Conservation (phyloP, 208 protist species). For the Crithidia fasciculata region DNA sequence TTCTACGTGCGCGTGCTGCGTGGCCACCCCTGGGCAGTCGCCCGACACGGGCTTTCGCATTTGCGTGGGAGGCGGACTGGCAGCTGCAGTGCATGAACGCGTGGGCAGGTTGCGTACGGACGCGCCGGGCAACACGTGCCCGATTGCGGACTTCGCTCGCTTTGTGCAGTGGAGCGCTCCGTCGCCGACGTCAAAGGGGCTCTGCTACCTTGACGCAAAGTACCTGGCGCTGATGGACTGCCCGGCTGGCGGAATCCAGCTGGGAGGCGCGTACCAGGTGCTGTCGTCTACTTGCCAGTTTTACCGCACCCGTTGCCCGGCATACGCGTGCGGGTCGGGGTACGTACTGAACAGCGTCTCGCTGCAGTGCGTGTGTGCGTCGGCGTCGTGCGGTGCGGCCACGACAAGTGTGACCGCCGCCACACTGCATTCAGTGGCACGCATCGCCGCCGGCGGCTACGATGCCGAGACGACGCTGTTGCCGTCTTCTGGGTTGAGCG, state of each 20-base stretch:
- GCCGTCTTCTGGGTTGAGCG: slow-evolving; percentile 13
- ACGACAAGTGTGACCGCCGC: neutral
- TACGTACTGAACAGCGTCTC: slow-evolving; percentile 28
- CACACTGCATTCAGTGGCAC: neutral
- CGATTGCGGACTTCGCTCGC: slow-evolving; percentile 50
- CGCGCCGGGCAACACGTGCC: slow-evolving; percentile 44
- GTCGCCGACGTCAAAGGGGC: slow-evolving; percentile 37
- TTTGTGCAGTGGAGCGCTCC: slow-evolving; percentile 40
- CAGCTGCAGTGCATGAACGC: slow-evolving; percentile 48
- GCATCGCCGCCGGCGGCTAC: neutral
- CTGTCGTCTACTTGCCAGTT: slow-evolving; percentile 25
- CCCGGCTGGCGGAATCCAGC: slow-evolving; percentile 20
- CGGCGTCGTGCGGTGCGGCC: slow-evolving; percentile 6
- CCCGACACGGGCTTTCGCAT: slow-evolving; percentile 35
- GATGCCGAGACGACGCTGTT: neutral
- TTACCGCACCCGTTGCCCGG: slow-evolving; percentile 30
- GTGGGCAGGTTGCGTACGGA: slow-evolving; percentile 32
- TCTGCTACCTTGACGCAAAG: slow-evolving; percentile 56
- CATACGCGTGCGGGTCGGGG: slow-evolving; percentile 25
- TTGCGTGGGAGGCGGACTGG: slow-evolving; percentile 40
- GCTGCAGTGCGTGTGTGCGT: slow-evolving; percentile 31
- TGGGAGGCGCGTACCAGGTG: neutral
- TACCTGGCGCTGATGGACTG: slow-evolving; percentile 26
- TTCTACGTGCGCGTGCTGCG: slow-evolving; percentile 64
- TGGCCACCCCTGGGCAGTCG: slow-evolving; percentile 44